Base-by-base conservation (phyloP, 345 rosid genomes). In the Zanthoxylum bungeanum region DNA sequence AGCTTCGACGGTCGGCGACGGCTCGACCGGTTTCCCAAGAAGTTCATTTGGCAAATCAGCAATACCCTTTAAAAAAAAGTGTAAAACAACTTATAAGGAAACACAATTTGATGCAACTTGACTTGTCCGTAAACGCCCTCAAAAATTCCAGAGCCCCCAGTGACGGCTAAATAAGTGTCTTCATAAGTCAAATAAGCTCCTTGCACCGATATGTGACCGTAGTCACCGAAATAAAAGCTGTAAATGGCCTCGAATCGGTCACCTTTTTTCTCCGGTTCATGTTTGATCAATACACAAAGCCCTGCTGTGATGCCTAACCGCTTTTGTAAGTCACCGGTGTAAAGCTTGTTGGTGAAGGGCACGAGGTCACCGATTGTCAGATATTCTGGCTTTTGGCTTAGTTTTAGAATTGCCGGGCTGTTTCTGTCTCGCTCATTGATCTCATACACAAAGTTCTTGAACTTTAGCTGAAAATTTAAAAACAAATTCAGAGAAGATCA, bases 201-300 rank as follows among this genome's bases (percentile, higher is more conserved):
- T 50, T 86, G 90, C 30, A 86, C 85, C 0, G 88, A 50, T 14
- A 86, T 66, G 70, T 86, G 88, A 37, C 90, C 90, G 56, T 82
- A 77, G 37, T 84, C 90, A 10, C 90, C 90, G 42, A 84, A 84
- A 77, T 82, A 82, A 68, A 86, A 86, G 84, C 88, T 86, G 77
- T 73, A 84, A 6, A 64, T 80, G 17, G 88, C 90, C 73, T 86
- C 90, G 60, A 71, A 84, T 22, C 90, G 78, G 73, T 84, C 86
- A 0, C 86, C 88, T 30, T 79, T 82, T 73, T 72, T 78, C 24
- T 79, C 85, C 10, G 85, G 75, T 24, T 75, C 69, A 72, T 82
- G 52, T 64, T 82, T 78, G 82, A 86, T 82, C 57, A 84, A 64
- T n/a, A 84, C 42, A 70, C 86, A 82, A 50, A 82, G 9, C 9